These are phyloP conservation scores for Laetiporus sulphureus DNA, from an alignment of 1,284 basidiomycete species.

Conservation along the genomic window DNA sequence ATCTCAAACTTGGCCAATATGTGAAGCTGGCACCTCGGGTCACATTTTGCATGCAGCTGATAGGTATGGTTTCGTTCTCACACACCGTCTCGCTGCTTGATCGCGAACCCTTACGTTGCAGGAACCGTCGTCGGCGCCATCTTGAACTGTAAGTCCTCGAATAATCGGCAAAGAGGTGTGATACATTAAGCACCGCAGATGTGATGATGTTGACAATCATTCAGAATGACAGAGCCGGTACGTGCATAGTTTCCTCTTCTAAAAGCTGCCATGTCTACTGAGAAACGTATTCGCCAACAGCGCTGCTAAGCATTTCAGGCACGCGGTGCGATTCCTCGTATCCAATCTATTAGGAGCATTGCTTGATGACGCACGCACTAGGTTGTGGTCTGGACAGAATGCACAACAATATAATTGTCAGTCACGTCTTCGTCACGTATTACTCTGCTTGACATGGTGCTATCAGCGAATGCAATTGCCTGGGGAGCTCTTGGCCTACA, in stretches of 20 bases:
- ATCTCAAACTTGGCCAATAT: slow-evolving; percentile 44
- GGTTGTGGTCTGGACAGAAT: slow-evolving; percentile 47
- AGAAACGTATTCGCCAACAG: slow-evolving; percentile 3
- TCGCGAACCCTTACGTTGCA: neutral
- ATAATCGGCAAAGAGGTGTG: neutral
- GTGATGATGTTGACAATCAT: slow-evolving; percentile 47
- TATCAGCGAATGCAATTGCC: slow-evolving; percentile 42
- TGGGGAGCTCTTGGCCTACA: slow-evolving; percentile 53
- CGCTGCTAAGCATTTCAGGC: slow-evolving; percentile 25
- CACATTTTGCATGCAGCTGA: slow-evolving; percentile 51
- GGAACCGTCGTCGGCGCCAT: slow-evolving; percentile 10
- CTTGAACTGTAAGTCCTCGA: slow-evolving; percentile 6
- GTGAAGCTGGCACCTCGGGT: slow-evolving; percentile 59
- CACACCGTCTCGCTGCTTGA: neutral
- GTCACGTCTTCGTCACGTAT: neutral
- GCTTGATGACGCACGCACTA: neutral
- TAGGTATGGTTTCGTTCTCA: neutral
- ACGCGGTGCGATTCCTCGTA: slow-evolving; percentile 9
- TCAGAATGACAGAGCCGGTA: slow-evolving; percentile 31
- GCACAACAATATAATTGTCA: slow-evolving; percentile 38
- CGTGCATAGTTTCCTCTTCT: slow-evolving; percentile 8
- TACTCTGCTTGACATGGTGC: neutral
- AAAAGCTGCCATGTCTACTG: slow-evolving; percentile 14
- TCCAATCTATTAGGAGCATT: neutral
- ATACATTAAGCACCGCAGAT: slow-evolving; percentile 16